Evolutionary conservation across 2,329 filamentous ascomycete species (phyloP).

Genomic region (Claviceps fusiformis): DNA sequence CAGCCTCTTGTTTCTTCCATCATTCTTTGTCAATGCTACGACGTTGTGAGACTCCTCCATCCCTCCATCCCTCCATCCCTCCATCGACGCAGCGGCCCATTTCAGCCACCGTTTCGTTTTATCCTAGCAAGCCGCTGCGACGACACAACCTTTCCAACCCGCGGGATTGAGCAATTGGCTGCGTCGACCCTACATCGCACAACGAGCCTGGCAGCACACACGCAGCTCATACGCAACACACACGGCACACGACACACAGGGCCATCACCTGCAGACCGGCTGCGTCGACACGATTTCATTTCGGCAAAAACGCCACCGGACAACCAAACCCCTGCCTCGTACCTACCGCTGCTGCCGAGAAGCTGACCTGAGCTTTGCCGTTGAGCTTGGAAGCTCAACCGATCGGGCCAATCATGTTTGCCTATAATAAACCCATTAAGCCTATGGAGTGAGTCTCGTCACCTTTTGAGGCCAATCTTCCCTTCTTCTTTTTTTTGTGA

Average conservation of each 20-base stretch:
- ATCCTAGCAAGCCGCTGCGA: background rate
- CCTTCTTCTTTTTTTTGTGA: background rate
- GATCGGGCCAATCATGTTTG: slow-evolving; percentile 16
- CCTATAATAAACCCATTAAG: slow-evolving; percentile 24
- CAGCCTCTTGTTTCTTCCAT: background rate
- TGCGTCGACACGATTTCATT: background rate
- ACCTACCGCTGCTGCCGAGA: background rate
- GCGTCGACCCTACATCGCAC: background rate
- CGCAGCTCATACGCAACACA: background rate
- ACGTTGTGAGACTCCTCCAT: background rate
- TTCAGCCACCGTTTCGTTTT: background rate
- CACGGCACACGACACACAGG: background rate
- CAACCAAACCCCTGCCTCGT: background rate
- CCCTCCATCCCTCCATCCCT: background rate
- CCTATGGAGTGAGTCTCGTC: slow-evolving; percentile 22
- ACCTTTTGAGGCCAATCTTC: background rate
- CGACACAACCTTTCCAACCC: background rate
- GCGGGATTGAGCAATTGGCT: background rate
- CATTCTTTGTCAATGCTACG: background rate
- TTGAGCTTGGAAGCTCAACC: slow-evolving; percentile 3
- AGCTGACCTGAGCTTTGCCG: background rate
- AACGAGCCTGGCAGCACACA: background rate
- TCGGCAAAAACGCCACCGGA: slow-evolving; percentile 2
- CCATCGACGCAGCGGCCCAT: background rate
- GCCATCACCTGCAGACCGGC: background rate